Conservation (phyloP, 208 protist species). For the Herpetomonas tarakana region DNA sequence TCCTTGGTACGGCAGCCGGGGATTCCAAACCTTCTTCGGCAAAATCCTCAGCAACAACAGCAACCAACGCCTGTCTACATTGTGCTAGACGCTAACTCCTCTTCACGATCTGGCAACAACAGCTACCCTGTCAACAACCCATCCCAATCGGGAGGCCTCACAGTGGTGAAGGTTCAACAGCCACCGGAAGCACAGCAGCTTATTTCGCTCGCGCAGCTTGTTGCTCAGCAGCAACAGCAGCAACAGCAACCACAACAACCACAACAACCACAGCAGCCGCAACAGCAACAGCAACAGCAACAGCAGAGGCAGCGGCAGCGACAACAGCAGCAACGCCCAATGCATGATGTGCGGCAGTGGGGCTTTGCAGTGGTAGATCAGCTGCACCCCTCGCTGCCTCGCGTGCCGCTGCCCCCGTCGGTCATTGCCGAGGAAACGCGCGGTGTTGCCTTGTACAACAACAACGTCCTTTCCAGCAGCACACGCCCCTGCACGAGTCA, state of each 20-base stretch:
- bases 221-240: too few relatives aligned
- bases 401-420: constrained; percentile 44
- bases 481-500: constrained; percentile 44
- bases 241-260: too few relatives aligned
- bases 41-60: too few relatives aligned
- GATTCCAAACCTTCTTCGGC: too few relatives aligned
- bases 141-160: neutral
- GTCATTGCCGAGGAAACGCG: constrained; percentile 33
- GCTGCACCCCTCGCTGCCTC: constrained; percentile 35
- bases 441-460: constrained; percentile 43
- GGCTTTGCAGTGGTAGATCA: constrained; percentile 52
- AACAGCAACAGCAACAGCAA: too few relatives aligned
- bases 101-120: constrained; percentile 2
- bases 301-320: constrained; percentile 15
- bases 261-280: too few relatives aligned
- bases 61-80: neutral
- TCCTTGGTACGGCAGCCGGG: too few relatives aligned
- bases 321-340: constrained; percentile 12
- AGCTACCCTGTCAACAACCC: constrained; percentile 3
- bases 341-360: constrained; percentile 32
- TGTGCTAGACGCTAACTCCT: neutral
- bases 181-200: too few relatives aligned
- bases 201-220: too few relatives aligned
- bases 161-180: too few relatives aligned
- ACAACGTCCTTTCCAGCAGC: constrained; percentile 43